Evolutionary conservation across 371 early-diverging fungal genomes (phyloP).

Genomic region (Apophysomyces elegans): DNA sequence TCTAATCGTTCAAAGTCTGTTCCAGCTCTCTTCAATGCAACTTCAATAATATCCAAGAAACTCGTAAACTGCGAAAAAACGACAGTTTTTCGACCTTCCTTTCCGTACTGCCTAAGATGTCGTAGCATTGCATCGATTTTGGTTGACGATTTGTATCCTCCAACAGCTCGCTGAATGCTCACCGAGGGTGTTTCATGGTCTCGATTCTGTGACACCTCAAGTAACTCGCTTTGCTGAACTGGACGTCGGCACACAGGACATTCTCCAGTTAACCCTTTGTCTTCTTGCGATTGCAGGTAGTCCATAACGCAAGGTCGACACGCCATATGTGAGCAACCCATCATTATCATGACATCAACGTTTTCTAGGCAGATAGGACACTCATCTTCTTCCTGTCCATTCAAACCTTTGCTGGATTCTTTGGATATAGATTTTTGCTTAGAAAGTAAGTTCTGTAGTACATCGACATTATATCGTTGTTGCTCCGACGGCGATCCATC

Average conservation of each 20-base stretch:
- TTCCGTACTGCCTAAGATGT: conserved; percentile 43
- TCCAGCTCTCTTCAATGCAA: conserved; percentile 52
- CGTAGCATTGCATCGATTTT: conserved; percentile 67
- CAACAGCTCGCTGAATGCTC: conserved; percentile 50
- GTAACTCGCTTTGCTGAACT: conserved; percentile 54
- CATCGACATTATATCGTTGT: conserved; percentile 18
- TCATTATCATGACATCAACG: conserved; percentile 52
- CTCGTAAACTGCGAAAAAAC: conserved; percentile 89
- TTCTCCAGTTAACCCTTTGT: conserved; percentile 56
- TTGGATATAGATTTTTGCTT: background rate
- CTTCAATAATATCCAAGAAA: conserved; percentile 72
- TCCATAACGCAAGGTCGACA: conserved; percentile 67
- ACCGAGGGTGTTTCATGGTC: conserved; percentile 4
- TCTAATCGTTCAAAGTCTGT: conserved; percentile 70
- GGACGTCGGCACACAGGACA: conserved; percentile 68
- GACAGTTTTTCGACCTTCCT: conserved; percentile 56
- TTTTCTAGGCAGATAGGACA: conserved; percentile 47
- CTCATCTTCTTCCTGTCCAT: conserved; percentile 21
- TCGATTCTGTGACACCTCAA: conserved; percentile 43
- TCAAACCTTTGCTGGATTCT: background rate
- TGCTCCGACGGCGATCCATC: background rate
- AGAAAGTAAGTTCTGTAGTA: conserved; percentile 17
- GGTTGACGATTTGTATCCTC: conserved; percentile 60
- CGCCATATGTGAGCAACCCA: conserved; percentile 71
- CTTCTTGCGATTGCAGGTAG: conserved; percentile 61